Conservation (phyloP, 805 yeast species). For the Maudiozyma barnettii region DNA sequence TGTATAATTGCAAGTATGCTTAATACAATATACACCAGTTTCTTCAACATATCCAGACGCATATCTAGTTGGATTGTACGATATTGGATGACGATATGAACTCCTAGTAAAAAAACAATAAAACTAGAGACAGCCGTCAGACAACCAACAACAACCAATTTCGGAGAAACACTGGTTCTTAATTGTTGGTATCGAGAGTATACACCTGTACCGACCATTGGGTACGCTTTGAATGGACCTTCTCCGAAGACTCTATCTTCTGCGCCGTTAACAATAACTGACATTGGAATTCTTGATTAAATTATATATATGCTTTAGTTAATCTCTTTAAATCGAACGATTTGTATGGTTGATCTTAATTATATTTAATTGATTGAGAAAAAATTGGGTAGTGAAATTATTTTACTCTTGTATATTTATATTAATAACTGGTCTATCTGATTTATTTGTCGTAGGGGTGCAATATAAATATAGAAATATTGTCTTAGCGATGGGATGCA, state of each 20-base stretch:
- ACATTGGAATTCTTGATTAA: not conserved
- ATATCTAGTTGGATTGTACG: constrained; percentile 25
- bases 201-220: constrained; percentile 13
- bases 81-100: constrained; percentile 28
- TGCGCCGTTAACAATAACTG: not conserved
- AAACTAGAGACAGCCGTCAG: constrained; percentile 21
- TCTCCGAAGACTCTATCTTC: constrained; percentile 15
- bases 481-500: no score
- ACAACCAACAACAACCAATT: constrained; percentile 11
- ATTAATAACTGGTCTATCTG: no score
- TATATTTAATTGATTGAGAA: no score
- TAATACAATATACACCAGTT: constrained; percentile 12
- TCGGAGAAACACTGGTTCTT: not conserved
- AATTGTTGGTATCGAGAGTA: not conserved
- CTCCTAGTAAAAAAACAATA: constrained; percentile 28
- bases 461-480: not conserved
- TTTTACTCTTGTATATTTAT: no score
- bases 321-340: no score
- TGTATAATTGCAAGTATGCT: constrained; percentile 11
- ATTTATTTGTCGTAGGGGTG: no score
- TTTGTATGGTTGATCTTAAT: no score
- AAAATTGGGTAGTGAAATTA: no score
- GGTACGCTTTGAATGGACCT: constrained; percentile 9
- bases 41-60: constrained; percentile 8
- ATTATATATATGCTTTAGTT: no score